Conservation (phyloP, 1,139 yeast species). For the Pichia kudriavzevii region DNA sequence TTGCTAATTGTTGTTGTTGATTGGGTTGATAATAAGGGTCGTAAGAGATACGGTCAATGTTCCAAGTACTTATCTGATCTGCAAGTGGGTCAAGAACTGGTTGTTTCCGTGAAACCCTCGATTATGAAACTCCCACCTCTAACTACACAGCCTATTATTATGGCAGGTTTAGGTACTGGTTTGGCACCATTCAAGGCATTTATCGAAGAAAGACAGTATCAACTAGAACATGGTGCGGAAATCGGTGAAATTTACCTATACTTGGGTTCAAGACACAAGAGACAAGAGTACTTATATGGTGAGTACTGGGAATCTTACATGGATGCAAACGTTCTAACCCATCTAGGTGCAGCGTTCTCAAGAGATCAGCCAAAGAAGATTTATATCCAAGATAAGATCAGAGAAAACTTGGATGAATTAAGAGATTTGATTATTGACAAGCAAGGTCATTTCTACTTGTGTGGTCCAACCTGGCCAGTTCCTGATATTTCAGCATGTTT, state of each 20-base stretch:
- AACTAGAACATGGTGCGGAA: slow-evolving; percentile 76
- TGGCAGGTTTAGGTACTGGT: slow-evolving; percentile 98
- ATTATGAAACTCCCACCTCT: slow-evolving; percentile 93
- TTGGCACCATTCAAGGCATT: slow-evolving; percentile 98
- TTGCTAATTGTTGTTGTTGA: slow-evolving; percentile 91
- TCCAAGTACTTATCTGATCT: slow-evolving; percentile 83
- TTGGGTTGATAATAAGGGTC: slow-evolving; percentile 84
- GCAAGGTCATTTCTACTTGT: slow-evolving; percentile 86
- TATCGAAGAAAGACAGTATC: slow-evolving; percentile 93
- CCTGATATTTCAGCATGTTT: slow-evolving; percentile 92
- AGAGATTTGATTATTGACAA: slow-evolving; percentile 72
- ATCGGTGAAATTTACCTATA: slow-evolving; percentile 86
- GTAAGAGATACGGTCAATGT: slow-evolving; percentile 89
- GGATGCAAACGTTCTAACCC: slow-evolving; percentile 87
- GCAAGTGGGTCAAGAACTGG: slow-evolving; percentile 73
- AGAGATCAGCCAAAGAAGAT: slow-evolving; percentile 95
- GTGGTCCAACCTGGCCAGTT: slow-evolving; percentile 99
- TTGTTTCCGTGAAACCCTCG: slow-evolving; percentile 92
- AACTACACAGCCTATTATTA: slow-evolving; percentile 82
- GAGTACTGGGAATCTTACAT: slow-evolving; percentile 96
- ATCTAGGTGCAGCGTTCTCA: slow-evolving; percentile 96
- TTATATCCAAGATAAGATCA: slow-evolving; percentile 89
- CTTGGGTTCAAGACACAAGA: slow-evolving; percentile 92
- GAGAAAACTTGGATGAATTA: slow-evolving; percentile 65
- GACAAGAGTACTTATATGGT: slow-evolving; percentile 93